These are phyloP conservation scores for Silene latifolia DNA, from an alignment of 148 eudicot species.

Conservation along the genomic window DNA sequence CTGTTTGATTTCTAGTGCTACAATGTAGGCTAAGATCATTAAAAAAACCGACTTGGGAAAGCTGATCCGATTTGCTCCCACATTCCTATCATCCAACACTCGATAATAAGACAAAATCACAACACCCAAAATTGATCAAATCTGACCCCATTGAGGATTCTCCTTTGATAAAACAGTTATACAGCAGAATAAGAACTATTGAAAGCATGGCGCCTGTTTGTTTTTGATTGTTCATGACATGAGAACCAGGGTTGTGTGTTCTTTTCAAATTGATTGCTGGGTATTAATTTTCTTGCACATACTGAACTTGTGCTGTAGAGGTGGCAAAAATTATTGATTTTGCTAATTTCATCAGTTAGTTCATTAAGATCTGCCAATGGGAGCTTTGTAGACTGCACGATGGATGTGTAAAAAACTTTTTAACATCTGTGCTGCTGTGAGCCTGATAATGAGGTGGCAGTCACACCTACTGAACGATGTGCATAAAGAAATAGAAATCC, in stretches of 20 bases:
- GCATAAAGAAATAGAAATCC: background rate
- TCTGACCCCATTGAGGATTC: background rate
- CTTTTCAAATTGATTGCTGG: background rate
- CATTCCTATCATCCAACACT: too few species aligned
- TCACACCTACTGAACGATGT: background rate
- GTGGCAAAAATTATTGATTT: too few species aligned
- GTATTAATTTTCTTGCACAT: background rate
- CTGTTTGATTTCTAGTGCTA: background rate
- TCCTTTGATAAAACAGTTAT: background rate
- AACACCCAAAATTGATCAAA: background rate
- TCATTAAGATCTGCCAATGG: background rate
- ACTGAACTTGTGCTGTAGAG: background rate
- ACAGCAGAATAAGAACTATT: background rate
- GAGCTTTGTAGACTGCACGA: background rate
- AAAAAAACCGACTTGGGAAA: too few species aligned
- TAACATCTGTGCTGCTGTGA: background rate
- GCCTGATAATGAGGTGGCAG: background rate
- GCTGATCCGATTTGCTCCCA: background rate
- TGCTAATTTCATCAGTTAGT: background rate
- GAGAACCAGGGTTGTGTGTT: slow-evolving; percentile 1
- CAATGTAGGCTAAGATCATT: background rate
- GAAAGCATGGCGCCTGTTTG: background rate
- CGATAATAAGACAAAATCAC: background rate
- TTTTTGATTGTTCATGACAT: background rate
- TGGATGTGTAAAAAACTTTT: background rate